Conservation (phyloP, 2,329 filamentous ascomycete species). For the Aspergillus sp. region DNA sequence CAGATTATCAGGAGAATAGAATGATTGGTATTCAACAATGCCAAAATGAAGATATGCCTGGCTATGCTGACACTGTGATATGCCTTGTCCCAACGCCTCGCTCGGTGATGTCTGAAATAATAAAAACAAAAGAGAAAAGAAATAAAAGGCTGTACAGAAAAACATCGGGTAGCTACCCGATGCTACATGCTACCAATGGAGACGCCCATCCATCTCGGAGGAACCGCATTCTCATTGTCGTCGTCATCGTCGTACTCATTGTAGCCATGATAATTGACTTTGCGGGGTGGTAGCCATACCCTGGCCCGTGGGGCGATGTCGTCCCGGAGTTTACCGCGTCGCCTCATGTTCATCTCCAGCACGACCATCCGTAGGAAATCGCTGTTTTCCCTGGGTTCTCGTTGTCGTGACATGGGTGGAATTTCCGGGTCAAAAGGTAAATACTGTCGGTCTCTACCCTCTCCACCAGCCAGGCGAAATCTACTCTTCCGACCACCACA, state of each 20-base stretch:
- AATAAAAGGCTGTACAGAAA: neutral
- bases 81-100: conserved; percentile 1
- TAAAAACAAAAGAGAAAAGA: neutral
- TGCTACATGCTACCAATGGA: conserved; percentile 9
- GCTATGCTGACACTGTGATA: neutral
- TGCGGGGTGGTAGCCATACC: conserved; percentile 58
- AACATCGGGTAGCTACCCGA: conserved; percentile 1
- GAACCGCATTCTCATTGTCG: conserved; percentile 17
- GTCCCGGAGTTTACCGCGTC: conserved; percentile 57
- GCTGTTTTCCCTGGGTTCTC: conserved; percentile 60
- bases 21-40: too few relatives aligned
- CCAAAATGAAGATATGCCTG: too few relatives aligned
- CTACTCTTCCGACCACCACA: conserved; percentile 22
- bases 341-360: conserved; percentile 64
- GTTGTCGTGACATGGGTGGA: conserved; percentile 47
- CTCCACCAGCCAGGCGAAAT: conserved; percentile 37
- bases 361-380: conserved; percentile 62
- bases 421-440: conserved; percentile 28
- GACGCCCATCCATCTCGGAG: conserved; percentile 25
- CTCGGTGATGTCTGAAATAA: neutral
- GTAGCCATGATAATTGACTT: conserved; percentile 14
- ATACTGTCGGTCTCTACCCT: conserved; percentile 37
- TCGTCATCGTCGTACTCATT: conserved; percentile 12
- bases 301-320: conserved; percentile 51
- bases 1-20: neutral